Conservation (phyloP, 2,329 filamentous ascomycete genomes). For the Fusarium metavorans region DNA sequence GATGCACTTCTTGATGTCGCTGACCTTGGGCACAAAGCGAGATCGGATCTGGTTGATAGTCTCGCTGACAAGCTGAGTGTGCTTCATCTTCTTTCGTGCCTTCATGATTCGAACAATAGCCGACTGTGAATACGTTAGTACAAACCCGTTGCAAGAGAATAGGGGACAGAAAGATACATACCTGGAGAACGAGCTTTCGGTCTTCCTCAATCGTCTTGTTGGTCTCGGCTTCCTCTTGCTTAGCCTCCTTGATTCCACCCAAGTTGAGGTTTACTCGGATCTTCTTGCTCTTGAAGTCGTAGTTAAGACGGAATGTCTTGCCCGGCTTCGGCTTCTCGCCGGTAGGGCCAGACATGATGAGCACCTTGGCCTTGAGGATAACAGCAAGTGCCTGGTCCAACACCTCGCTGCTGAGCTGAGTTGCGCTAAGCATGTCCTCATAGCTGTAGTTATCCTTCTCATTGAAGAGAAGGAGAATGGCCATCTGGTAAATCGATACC, state of each 20-base stretch:
- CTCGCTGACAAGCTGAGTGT: slow-evolving; percentile 92
- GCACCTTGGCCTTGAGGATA: slow-evolving; percentile 92
- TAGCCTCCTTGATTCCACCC: slow-evolving; percentile 93
- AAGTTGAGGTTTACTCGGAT: slow-evolving; percentile 97
- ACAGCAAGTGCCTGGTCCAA: slow-evolving; percentile 89
- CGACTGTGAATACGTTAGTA: slow-evolving; percentile 70
- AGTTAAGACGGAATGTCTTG: slow-evolving; percentile 86
- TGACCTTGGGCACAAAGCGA: slow-evolving; percentile 91
- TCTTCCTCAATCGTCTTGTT: slow-evolving; percentile 99
- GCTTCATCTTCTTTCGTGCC: slow-evolving; percentile 98
- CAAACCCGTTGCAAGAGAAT: neutral
- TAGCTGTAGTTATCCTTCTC: slow-evolving; percentile 88
- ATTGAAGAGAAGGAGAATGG: slow-evolving; percentile 93
- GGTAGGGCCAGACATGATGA: slow-evolving; percentile 77
- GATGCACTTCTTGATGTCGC: slow-evolving; percentile 99
- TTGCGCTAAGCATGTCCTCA: slow-evolving; percentile 86
- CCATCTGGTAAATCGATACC: slow-evolving; percentile 98
- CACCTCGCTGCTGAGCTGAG: slow-evolving; percentile 82
- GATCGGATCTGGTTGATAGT: slow-evolving; percentile 95
- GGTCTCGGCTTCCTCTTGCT: slow-evolving; percentile 95
- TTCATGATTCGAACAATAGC: slow-evolving; percentile 99
- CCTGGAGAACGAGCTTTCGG: slow-evolving; percentile 94
- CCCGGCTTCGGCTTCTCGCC: slow-evolving; percentile 79
- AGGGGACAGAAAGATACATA: slow-evolving; percentile 59
- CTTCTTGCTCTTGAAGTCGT: slow-evolving; percentile 98